phyloP scores from a whole-genome alignment of 306 rosid species.

The Amphicarpaea edgeworthii region DNA sequence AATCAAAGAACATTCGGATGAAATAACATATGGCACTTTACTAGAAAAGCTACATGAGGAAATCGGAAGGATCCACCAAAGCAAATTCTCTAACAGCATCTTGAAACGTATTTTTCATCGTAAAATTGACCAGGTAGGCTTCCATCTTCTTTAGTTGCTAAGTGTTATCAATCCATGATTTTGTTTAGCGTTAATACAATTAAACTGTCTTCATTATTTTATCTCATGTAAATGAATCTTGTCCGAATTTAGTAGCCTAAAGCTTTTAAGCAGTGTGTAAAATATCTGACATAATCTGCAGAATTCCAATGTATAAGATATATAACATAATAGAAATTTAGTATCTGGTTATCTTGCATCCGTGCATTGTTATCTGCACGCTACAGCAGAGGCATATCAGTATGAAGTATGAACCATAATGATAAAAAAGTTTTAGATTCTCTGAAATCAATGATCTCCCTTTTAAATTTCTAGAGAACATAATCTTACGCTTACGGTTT shows the following conservation, averaged over 20 bases:
- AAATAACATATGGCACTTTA: slow-evolving; percentile 26
- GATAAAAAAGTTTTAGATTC: neutral
- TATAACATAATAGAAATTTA: neutral
- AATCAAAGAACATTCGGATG: neutral
- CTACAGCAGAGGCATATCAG: neutral
- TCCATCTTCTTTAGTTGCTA: neutral
- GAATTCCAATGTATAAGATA: neutral
- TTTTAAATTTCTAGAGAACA: neutral
- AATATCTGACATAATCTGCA: neutral
- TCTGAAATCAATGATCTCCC: neutral
- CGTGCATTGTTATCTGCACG: neutral
- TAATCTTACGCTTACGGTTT: slow-evolving; percentile 23
- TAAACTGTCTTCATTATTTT: neutral
- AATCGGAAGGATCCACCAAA: slow-evolving; percentile 30
- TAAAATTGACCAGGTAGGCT: slow-evolving; percentile 57
- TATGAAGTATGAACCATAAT: neutral
- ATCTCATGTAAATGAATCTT: neutral
- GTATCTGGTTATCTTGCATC: neutral
- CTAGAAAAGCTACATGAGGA: slow-evolving; percentile 38
- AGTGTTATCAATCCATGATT: neutral
- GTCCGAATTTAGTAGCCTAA: too few relatives aligned
- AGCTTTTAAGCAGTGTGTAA: neutral
- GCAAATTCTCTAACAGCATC: slow-evolving; percentile 32
- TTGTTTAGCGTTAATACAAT: neutral
- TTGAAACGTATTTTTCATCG: slow-evolving; percentile 32